Evolutionary conservation across 176 grass and related monocot genomes (phyloP).

Genomic region (Metroxylon sagu): DNA sequence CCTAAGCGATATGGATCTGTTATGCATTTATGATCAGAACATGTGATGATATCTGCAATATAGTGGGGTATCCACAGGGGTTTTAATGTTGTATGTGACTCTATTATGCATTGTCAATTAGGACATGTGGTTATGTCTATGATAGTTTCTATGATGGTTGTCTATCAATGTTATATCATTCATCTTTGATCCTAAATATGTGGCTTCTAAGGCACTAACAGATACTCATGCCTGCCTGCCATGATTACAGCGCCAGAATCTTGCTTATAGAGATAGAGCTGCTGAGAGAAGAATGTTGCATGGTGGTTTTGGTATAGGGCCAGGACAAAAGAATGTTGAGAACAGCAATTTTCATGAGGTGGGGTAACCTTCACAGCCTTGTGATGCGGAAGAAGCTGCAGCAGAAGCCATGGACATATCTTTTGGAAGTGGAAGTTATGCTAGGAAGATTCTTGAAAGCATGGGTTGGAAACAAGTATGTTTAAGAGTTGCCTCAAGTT

Average conservation of each 20-base stretch:
- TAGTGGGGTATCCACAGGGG: no score
- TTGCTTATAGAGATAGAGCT: conserved; percentile 74
- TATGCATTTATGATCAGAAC: no score
- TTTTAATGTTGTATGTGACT: no score
- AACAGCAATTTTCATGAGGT: conserved; percentile 15
- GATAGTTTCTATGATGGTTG: no score
- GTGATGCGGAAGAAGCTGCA: conserved; percentile 31
- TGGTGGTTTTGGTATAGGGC: conserved; percentile 52
- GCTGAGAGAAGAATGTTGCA: conserved; percentile 73
- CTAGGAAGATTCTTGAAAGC: conserved; percentile 79
- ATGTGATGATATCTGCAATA: no score
- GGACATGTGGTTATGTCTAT: no score
- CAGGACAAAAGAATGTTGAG: conserved; percentile 45
- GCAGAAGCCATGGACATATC: conserved; percentile 39
- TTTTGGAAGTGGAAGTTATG: conserved; percentile 42
- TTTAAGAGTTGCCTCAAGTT: conserved; percentile 15
- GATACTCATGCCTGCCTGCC: no score
- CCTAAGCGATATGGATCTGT: no score
- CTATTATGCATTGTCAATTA: no score
- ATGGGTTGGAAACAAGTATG: conserved; percentile 91
- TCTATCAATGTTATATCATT: no score
- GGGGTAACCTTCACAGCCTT: conserved; percentile 27
- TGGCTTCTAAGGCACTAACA: no score
- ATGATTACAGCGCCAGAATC: conserved; percentile 15
- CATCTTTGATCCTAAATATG: no score